A percentile compares a stretch with the other conserved stretches of the same genome.
Evolutionary conservation across 345 rosid genomes (phyloP).

Genomic region (Melaleuca quinquenervia): DNA sequence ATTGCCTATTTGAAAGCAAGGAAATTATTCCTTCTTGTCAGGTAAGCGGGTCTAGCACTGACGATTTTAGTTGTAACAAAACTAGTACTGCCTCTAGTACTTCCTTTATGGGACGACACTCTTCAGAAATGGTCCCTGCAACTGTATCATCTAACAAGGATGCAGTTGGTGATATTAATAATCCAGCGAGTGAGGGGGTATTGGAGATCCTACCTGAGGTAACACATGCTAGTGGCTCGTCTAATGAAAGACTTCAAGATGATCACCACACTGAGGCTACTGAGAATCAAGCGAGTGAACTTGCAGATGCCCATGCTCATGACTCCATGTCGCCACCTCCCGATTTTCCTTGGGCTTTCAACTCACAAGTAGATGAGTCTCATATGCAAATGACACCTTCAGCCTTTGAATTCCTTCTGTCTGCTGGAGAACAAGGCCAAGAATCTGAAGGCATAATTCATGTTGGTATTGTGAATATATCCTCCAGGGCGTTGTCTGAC

Average conservation of each 20-base stretch:
- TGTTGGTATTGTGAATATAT: constrained; percentile 42
- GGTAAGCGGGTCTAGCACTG: constrained; percentile 27
- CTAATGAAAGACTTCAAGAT: constrained; percentile 18
- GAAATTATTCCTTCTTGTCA: constrained; percentile 23
- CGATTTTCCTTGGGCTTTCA: background rate
- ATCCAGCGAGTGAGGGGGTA: constrained; percentile 22
- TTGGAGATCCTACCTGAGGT: constrained; percentile 17
- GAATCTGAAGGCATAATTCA: constrained; percentile 35
- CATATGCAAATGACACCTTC: constrained; percentile 23
- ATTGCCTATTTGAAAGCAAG: constrained; percentile 22
- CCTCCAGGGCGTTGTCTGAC: constrained; percentile 32
- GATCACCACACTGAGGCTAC: constrained; percentile 8
- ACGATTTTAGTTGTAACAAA: constrained; percentile 27
- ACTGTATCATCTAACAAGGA: constrained; percentile 32
- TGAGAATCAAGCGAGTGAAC: constrained; percentile 23
- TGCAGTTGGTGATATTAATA: constrained; percentile 33
- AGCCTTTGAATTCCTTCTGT: constrained; percentile 35
- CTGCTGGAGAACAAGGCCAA: constrained; percentile 27
- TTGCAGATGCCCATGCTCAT: background rate
- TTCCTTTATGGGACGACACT: constrained; percentile 26
- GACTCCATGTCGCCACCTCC: background rate
- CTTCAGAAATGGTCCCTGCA: constrained; percentile 34
- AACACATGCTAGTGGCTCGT: constrained; percentile 14
- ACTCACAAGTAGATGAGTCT: constrained; percentile 17
- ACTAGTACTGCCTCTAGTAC: constrained; percentile 30